These are phyloP conservation scores for Mucor irregularis DNA, from an alignment of 371 early-diverging fungal genomes.

Conservation along the genomic window DNA sequence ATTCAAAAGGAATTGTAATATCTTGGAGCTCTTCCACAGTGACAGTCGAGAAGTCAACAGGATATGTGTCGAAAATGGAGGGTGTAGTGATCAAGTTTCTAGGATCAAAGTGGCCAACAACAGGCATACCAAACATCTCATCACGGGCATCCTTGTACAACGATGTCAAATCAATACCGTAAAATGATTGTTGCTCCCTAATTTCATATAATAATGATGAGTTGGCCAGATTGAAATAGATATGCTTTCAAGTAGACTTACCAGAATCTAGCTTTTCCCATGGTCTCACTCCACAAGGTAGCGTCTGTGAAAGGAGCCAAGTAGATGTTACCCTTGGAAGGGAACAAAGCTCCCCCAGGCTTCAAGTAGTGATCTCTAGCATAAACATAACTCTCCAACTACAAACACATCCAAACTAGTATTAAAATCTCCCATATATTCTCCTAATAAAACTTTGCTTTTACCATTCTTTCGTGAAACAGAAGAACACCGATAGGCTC, in stretches of 20 bases:
- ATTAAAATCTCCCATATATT: neutral
- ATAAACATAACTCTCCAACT: constrained; percentile 80
- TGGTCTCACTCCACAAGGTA: constrained; percentile 88
- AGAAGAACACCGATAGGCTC: constrained; percentile 97
- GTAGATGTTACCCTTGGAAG: constrained; percentile 85
- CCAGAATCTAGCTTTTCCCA: constrained; percentile 89
- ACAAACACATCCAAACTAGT: neutral
- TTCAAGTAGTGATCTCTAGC: constrained; percentile 92
- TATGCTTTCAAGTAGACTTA: constrained; percentile 19
- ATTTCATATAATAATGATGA: neutral
- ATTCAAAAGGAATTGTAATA: constrained; percentile 83
- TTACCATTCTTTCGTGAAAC: constrained; percentile 92
- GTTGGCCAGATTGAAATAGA: neutral
- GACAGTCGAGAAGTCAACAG: constrained; percentile 86
- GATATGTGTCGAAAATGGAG: constrained; percentile 43
- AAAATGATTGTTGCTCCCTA: constrained; percentile 83
- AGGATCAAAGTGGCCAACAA: constrained; percentile 94
- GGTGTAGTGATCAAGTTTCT: constrained; percentile 76
- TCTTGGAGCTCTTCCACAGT: constrained; percentile 75
- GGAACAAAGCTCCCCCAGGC: constrained; percentile 91
- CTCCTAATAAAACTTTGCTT: neutral
- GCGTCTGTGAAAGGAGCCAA: constrained; percentile 88
- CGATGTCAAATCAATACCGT: constrained; percentile 90
- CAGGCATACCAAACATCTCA: constrained; percentile 89
- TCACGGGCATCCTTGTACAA: constrained; percentile 80